Evolutionary conservation across 495 filamentous ascomycete species (phyloP).

Genomic region (Penicillium simplicissimum): DNA sequence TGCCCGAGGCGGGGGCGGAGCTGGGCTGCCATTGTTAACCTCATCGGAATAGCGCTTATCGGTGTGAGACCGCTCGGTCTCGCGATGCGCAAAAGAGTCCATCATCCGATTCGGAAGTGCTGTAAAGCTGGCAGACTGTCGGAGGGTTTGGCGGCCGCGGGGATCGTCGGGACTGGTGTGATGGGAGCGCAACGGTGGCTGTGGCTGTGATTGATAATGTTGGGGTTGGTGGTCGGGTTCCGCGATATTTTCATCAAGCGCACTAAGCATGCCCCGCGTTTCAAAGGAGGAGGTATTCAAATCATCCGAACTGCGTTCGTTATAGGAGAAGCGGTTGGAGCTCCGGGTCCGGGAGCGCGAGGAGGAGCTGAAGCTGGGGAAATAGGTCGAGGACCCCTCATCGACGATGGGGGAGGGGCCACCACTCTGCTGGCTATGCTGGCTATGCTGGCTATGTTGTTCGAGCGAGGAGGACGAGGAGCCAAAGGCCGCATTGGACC

Average conservation of each 20-base stretch:
- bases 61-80: conserved; percentile 47
- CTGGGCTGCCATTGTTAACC: conserved; percentile 48
- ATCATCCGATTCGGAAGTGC: conserved; percentile 58
- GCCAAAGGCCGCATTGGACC: conserved; percentile 51
- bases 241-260: conserved; percentile 58
- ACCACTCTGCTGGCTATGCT: conserved; percentile 28
- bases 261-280: conserved; percentile 66
- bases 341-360: conserved; percentile 38
- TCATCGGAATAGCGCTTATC: conserved; percentile 89
- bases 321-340: conserved; percentile 54
- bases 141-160: conserved; percentile 57
- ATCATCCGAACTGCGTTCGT: conserved; percentile 67
- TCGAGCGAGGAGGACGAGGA: conserved; percentile 56
- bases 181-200: conserved; percentile 51
- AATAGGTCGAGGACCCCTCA: conserved; percentile 33
- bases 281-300: conserved; percentile 65
- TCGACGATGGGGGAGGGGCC: conserved; percentile 51
- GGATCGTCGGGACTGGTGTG: conserved; percentile 62
- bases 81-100: conserved; percentile 51
- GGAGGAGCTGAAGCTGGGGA: conserved; percentile 32
- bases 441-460: conserved; percentile 16
- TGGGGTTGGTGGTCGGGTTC: conserved; percentile 46
- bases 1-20: conserved; percentile 49
- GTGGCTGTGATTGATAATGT: conserved; percentile 21
- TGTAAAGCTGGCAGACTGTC: conserved; percentile 81